phyloP scores from a whole-genome alignment of 306 rosid species.

The Comarum palustre region DNA sequence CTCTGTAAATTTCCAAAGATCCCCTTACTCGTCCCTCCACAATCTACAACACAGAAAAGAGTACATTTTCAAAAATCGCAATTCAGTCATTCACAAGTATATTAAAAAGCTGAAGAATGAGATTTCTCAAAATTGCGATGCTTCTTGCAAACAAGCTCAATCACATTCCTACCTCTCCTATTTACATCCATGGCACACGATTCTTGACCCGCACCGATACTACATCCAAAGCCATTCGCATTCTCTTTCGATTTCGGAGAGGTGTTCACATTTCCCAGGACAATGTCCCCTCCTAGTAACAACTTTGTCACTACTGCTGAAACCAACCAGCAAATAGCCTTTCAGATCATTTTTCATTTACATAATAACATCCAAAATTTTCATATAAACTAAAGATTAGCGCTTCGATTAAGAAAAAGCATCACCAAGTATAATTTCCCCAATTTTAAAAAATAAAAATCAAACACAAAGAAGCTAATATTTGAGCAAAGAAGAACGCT shows the following conservation, averaged over 20 bases:
- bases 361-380: not conserved
- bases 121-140: slow-evolving; percentile 1
- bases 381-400: not conserved
- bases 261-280: slow-evolving; percentile 31
- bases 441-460: not conserved
- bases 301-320: slow-evolving; percentile 49
- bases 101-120: not conserved
- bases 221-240: not conserved
- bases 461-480: not conserved
- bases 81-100: slow-evolving; percentile 1
- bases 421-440: not conserved
- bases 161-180: slow-evolving; percentile 29
- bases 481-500: not conserved
- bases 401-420: not conserved
- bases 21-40: slow-evolving; percentile 33
- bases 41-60: slow-evolving; percentile 27
- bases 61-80: not conserved
- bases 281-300: slow-evolving; percentile 30
- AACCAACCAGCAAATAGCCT: not conserved
- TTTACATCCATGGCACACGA: slow-evolving; percentile 31
- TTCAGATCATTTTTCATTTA: not conserved
- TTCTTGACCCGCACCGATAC: slow-evolving; percentile 21
- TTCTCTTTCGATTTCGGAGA: slow-evolving; percentile 34
- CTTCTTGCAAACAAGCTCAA: not conserved
- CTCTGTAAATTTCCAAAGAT: slow-evolving; percentile 45